phyloP scores from a whole-genome alignment of 345 rosid species.

The Eucalyptus curtisii region DNA sequence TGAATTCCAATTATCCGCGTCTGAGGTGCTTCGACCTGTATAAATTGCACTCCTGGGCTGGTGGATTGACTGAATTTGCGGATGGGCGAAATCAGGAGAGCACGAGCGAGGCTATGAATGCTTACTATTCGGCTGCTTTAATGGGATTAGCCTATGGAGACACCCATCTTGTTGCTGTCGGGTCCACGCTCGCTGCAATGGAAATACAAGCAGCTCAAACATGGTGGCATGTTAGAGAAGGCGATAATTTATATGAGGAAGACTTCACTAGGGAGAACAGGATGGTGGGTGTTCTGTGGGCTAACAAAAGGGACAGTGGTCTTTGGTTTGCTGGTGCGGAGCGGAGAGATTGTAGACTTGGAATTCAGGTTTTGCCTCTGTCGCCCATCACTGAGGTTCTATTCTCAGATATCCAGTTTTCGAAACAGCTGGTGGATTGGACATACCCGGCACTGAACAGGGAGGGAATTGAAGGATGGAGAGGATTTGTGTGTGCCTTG shows the following conservation, averaged over 20 bases:
- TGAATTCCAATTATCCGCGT: constrained; percentile 47
- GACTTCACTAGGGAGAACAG: constrained; percentile 70
- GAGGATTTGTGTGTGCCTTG: background rate
- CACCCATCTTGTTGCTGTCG: constrained; percentile 46
- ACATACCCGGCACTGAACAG: background rate
- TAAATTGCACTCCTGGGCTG: constrained; percentile 93
- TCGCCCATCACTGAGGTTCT: background rate
- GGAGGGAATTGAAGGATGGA: background rate
- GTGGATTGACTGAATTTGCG: constrained; percentile 71
- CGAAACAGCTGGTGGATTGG: background rate
- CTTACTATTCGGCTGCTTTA: constrained; percentile 81
- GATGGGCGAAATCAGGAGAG: constrained; percentile 90
- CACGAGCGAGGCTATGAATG: constrained; percentile 87
- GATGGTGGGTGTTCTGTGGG: constrained; percentile 74
- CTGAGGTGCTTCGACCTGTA: constrained; percentile 80
- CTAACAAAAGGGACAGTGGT: constrained; percentile 66
- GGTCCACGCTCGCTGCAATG: constrained; percentile 52
- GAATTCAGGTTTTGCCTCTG: background rate
- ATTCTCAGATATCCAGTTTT: background rate
- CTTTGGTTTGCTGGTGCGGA: background rate
- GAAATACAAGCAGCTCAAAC: constrained; percentile 83
- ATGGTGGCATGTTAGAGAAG: constrained; percentile 88
- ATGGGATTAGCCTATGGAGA: constrained; percentile 94
- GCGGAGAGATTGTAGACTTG: background rate
- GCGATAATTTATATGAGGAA: constrained; percentile 27